Evolutionary conservation across 2,329 filamentous ascomycete species (phyloP), one percentile per base, ranked within the genome.

Genomic region (Cryphonectria nitschkei): DNA sequence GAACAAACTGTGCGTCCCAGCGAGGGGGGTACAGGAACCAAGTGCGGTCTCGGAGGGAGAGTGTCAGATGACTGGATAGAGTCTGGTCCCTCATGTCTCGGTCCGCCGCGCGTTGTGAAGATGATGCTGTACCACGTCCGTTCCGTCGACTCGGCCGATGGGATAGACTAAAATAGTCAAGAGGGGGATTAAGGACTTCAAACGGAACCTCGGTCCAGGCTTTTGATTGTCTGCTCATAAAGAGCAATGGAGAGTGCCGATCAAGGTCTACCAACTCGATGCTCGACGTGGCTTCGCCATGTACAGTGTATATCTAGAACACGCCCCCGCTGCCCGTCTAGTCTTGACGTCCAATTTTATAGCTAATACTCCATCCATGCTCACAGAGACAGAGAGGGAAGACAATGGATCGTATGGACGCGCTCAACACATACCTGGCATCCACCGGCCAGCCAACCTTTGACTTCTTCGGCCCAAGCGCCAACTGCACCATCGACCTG

Each of bases 401-500:
- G 41, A 68, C 16, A n/a, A 73, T 69, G 71, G 64, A 64, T 16
- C 43, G 37, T 39, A 34, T 52, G 32, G 7, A 37, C 13, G 58
- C 19, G 5, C 46, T 46, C 22, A 67, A 46, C 29, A 26, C 14
- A n/a, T 34, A 54, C n/a, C 46, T 68, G 22, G 60, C 58, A 22
- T 34, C 60, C 3, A 61, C 5, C n/a, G 60, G 60, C 16, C 65
- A 60, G 13, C 65, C 60, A 11, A 46, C 16, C 9, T 65, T 39
- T 29, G 58, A n/a, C 34, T 52, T 56, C 63, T 87, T 86, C 70
- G 85, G 85, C 61, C 82, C 85, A 29, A 73, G 81, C 1, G 79
- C 81, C 70, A 87, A 85, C 76, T 87, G 85, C 76, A 87, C 84
- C 0, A 81, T 87, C 43, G 82, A 80, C 0, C 72, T 85, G 29